Percentiles rank a stretch among this genome's conserved stretches.
Conservation (phyloP, 2,329 filamentous ascomycete genomes). For the Fusarium multiceps region DNA sequence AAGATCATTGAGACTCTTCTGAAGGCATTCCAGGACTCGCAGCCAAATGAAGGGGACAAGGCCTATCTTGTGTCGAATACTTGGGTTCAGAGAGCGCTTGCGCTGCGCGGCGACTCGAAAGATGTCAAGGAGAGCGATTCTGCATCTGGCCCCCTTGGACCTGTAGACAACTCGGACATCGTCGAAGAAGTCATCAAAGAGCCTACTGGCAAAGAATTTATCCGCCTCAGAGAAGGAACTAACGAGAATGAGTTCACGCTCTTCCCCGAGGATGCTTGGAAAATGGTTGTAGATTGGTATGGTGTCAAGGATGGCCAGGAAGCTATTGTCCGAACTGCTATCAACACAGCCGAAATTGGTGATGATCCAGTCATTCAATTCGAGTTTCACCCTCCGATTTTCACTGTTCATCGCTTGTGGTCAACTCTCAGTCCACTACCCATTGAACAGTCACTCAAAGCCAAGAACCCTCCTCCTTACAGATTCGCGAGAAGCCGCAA, state of each 20-base stretch:
- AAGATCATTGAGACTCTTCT: conserved; percentile 74
- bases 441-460: conserved; percentile 69
- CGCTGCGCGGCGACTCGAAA: conserved; percentile 70
- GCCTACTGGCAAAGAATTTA: conserved; percentile 66
- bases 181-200: conserved; percentile 70
- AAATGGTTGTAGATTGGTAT: conserved; percentile 84
- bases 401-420: conserved; percentile 85
- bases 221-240: conserved; percentile 77
- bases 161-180: conserved; percentile 88
- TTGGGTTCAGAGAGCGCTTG: conserved; percentile 81
- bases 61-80: conserved; percentile 81
- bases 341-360: conserved; percentile 76
- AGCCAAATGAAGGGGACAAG: conserved; percentile 75
- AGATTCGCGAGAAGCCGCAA: conserved; percentile 77
- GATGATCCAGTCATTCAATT: conserved; percentile 75
- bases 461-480: conserved; percentile 69
- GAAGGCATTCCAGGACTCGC: conserved; percentile 61
- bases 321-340: conserved; percentile 79
- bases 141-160: conserved; percentile 73
- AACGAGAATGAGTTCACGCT: conserved; percentile 79
- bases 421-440: conserved; percentile 67
- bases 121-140: conserved; percentile 68
- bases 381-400: conserved; percentile 86
- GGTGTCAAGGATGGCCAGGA: conserved; percentile 76
- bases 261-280: conserved; percentile 84